Evolutionary conservation across 2,329 filamentous ascomycete genomes (phyloP), one percentile per base, ranked within the genome.

Genomic region (Paramyrothecium sp.): DNA sequence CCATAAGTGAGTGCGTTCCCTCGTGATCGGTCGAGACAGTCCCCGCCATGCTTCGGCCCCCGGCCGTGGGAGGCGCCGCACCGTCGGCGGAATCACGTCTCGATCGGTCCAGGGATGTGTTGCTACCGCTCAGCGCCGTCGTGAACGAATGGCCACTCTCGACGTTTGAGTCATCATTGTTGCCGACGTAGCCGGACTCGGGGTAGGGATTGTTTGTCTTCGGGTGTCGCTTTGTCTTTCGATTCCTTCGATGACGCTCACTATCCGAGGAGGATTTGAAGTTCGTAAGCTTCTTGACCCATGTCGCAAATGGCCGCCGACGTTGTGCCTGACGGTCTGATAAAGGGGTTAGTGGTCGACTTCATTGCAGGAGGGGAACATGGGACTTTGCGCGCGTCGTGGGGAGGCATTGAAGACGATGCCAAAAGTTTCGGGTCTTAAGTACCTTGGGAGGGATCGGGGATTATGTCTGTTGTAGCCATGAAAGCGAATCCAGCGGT

Each of bases 191-290:
- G 58, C 90, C 90, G 2, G 92, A 96, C 66, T 94, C 83, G 10
- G 91, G 91, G 69, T 97, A 97, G n/a, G 93, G 93, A 70, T 94
- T 94, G 79, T 97, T 96, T 73, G 89, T 88, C 68, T 87, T 86
- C 53, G 80, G 77, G 19, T 76, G 71, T 51, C 79, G 81, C 74
- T 89, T 90, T 74, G 71, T 67, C 62, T 78, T 80, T 54, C 72
- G 75, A 54, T 78, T 58, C 67, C 73, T 61, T 70, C 74, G 67
- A 69, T 73, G 57, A 67, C 74, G 64, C 47, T 80, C 80, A 59
- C 86, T 81, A 61, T 83, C 85, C 33, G 88, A 89, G 4, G 87
- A 88, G 56, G 78, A 81, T 74, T 96, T 97, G 75, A 97, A 89
- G 72, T 89, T 94, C 60, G 92, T 88, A 57, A 98, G 85, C 69